A percentile compares a stretch with the other conserved stretches of the same genome.
Evolutionary conservation across 177 flowering plant genomes (phyloP).

Genomic region (Vitis hybrid): DNA sequence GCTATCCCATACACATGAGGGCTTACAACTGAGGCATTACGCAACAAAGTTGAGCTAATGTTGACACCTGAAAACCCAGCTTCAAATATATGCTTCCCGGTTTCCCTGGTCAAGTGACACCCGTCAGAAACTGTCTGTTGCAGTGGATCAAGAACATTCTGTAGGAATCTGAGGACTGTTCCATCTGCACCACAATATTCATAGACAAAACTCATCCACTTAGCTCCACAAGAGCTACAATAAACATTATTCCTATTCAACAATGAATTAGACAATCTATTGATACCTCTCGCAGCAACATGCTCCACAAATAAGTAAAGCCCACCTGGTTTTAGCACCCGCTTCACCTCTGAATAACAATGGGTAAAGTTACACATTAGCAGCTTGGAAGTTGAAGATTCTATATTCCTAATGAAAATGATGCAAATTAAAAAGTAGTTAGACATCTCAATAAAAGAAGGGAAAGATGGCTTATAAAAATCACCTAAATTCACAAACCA

Average conservation of each 20-base stretch:
- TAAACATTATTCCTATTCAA: neutral
- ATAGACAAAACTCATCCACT: too few species aligned
- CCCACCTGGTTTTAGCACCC: constrained; percentile 90
- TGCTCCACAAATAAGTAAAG: constrained; percentile 77
- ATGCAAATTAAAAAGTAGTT: too few species aligned
- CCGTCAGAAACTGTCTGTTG: constrained; percentile 77
- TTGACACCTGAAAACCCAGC: constrained; percentile 70
- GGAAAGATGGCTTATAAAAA: neutral
- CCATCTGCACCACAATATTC: constrained; percentile 54
- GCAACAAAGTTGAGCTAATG: constrained; percentile 34
- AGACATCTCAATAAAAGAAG: neutral
- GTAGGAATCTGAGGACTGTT: constrained; percentile 49
- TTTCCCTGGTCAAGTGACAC: constrained; percentile 79
- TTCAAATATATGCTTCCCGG: constrained; percentile 53
- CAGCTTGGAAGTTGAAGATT: neutral
- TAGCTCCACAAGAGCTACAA: neutral
- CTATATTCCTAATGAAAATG: neutral
- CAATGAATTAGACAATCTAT: neutral
- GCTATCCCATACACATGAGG: constrained; percentile 82
- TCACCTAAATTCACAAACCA: neutral
- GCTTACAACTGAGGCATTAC: constrained; percentile 37
- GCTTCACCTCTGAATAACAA: constrained; percentile 58
- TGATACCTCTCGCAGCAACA: constrained; percentile 82
- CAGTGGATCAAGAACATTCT: constrained; percentile 68
- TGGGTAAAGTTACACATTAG: neutral